phyloP scores from a whole-genome alignment of 2,329 filamentous ascomycete genomes.

The Colletotrichum australisinense region DNA sequence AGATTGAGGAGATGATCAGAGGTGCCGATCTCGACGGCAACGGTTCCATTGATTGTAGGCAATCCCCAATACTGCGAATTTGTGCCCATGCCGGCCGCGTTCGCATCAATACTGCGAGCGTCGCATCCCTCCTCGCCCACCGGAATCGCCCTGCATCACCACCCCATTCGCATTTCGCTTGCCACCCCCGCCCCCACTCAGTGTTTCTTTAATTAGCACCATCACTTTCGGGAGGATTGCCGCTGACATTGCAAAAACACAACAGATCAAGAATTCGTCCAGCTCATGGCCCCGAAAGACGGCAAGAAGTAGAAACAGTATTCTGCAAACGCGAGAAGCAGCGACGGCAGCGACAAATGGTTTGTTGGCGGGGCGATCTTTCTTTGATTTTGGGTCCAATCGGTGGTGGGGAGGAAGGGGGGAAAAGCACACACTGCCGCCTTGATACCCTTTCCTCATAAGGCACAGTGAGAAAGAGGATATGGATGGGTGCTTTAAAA shows the following conservation, averaged over 20 bases:
- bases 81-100: not conserved
- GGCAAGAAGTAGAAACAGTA: conserved; percentile 7
- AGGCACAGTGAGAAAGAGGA: conserved; percentile 21
- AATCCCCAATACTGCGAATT: not conserved
- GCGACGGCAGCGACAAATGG: not conserved
- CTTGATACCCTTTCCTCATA: conserved; percentile 34
- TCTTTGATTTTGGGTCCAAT: not conserved
- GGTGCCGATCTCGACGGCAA: conserved; percentile 37
- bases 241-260: conserved; percentile 14
- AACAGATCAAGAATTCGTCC: conserved; percentile 37
- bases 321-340: not conserved
- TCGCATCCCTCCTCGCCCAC: not conserved
- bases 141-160: conserved; percentile 7
- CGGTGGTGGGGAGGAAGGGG: not conserved
- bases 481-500: not conserved
- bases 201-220: conserved; percentile 16
- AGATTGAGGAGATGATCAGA: conserved; percentile 38
- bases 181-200: conserved; percentile 14
- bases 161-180: conserved; percentile 19
- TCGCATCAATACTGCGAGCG: not conserved
- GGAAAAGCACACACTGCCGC: conserved; percentile 27
- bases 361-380: conserved; percentile 6
- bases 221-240: conserved; percentile 16
- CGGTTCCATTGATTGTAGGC: conserved; percentile 37
- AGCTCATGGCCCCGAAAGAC: conserved; percentile 37